A percentile compares a stretch with the other conserved stretches of the same genome.
Conservation (phyloP, 352 stramenopile genomes). For the Lagenidium sp. region DNA sequence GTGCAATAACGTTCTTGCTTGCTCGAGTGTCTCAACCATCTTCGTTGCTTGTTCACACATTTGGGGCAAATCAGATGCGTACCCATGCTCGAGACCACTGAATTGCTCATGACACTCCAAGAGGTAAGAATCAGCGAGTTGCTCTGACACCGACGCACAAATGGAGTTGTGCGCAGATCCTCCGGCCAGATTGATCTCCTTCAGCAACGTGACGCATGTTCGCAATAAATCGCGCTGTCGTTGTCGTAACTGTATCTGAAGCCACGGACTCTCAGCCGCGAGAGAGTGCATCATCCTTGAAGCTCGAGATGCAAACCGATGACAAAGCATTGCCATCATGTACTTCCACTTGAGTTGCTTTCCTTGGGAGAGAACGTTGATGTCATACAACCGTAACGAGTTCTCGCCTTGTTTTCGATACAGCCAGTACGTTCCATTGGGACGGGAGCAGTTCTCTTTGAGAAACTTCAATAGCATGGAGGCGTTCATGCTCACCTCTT, state of each 20-base stretch:
- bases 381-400: slow-evolving; percentile 73
- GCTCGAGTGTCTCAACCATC: slow-evolving; percentile 8
- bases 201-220: slow-evolving; percentile 65
- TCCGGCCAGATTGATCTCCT: slow-evolving; percentile 55
- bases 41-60: slow-evolving; percentile 28
- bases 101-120: slow-evolving; percentile 20
- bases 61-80: too few species aligned
- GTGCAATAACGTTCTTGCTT: slow-evolving; percentile 1
- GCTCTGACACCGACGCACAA: slow-evolving; percentile 69
- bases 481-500: slow-evolving; percentile 82
- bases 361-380: slow-evolving; percentile 71
- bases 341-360: slow-evolving; percentile 88
- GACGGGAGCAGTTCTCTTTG: slow-evolving; percentile 74
- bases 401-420: slow-evolving; percentile 74
- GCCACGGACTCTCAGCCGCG: slow-evolving; percentile 31
- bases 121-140: slow-evolving; percentile 78
- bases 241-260: slow-evolving; percentile 59
- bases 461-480: slow-evolving; percentile 84
- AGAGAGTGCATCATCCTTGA: slow-evolving; percentile 56
- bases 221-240: slow-evolving; percentile 68
- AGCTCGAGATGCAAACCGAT: slow-evolving; percentile 70
- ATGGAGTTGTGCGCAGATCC: slow-evolving; percentile 62
- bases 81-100: too few species aligned
- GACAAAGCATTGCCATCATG: slow-evolving; percentile 87
- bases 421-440: slow-evolving; percentile 80